phyloP scores from a whole-genome alignment of 2,329 filamentous ascomycete species.

The Ophiostoma sp. region DNA sequence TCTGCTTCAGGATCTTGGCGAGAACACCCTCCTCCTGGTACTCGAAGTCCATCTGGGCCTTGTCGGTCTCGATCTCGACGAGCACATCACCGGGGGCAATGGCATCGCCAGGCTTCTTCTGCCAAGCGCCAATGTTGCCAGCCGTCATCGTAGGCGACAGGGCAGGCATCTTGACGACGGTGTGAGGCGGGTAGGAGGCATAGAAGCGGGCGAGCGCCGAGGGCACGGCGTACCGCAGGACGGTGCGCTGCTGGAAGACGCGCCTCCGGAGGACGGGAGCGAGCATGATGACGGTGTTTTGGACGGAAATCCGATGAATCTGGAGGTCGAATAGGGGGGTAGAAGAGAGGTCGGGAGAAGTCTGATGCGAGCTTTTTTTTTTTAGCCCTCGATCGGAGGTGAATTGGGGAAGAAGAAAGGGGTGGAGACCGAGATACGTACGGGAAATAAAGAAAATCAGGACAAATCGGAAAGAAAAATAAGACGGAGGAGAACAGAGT shows the following conservation, averaged over 20 bases:
- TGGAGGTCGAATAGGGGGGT: not conserved
- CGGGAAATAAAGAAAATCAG: not conserved
- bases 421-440: constrained; percentile 19
- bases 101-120: constrained; percentile 91
- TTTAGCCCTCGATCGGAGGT: constrained; percentile 24
- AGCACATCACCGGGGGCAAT: constrained; percentile 90
- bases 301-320: constrained; percentile 24
- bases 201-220: constrained; percentile 62
- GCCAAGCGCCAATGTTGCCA: constrained; percentile 95
- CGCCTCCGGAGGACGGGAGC: constrained; percentile 64
- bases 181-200: constrained; percentile 91
- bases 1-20: constrained; percentile 88
- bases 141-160: constrained; percentile 96
- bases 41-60: constrained; percentile 93
- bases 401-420: constrained; percentile 24
- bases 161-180: constrained; percentile 95
- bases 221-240: constrained; percentile 53
- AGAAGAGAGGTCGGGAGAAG: constrained; percentile 11
- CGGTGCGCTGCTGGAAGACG: constrained; percentile 53
- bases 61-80: constrained; percentile 91
- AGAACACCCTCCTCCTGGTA: constrained; percentile 85
- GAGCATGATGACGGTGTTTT: constrained; percentile 52
- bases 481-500: constrained; percentile 22
- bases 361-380: constrained; percentile 25
- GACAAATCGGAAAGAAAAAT: constrained; percentile 9